phyloP scores from a whole-genome alignment of 441 rosid species.

The Cnidoscolus chayamansa region DNA sequence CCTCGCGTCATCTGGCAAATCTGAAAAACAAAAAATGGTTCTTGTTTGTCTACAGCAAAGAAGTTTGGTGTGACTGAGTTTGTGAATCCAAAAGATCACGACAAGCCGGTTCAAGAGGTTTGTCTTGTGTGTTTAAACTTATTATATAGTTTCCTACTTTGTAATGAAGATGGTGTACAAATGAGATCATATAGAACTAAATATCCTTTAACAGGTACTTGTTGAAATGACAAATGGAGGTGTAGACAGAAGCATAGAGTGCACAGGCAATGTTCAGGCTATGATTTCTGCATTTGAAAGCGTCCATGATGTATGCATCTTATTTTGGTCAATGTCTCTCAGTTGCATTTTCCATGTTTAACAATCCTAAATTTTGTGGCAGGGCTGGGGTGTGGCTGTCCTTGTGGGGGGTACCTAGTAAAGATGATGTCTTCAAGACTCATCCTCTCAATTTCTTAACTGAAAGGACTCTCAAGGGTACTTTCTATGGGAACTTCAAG shows the following conservation, averaged over 20 bases:
- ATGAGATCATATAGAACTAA: too few relatives aligned
- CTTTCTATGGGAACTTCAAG: conserved; percentile 46
- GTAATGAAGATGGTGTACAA: background rate
- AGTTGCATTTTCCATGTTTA: background rate
- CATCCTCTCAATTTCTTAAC: conserved; percentile 35
- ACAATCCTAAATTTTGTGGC: background rate
- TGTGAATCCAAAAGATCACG: conserved; percentile 30
- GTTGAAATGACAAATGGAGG: conserved; percentile 43
- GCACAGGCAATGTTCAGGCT: conserved; percentile 35
- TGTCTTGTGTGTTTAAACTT: background rate
- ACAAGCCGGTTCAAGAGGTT: conserved; percentile 36
- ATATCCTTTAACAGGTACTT: conserved; percentile 23
- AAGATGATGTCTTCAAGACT: conserved; percentile 41
- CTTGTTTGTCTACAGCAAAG: conserved; percentile 21
- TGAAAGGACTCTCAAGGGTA: conserved; percentile 43
- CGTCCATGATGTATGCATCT: conserved; percentile 32
- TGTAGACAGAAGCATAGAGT: conserved; percentile 36
- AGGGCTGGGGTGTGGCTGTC: conserved; percentile 50
- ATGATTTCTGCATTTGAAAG: conserved; percentile 45
- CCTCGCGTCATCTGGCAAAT: too few relatives aligned
- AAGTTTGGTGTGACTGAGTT: conserved; percentile 33
- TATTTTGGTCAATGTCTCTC: too few relatives aligned
- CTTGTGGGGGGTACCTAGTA: conserved; percentile 42
- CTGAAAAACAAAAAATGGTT: too few relatives aligned
- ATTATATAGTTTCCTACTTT: background rate